Evolutionary conservation across 2,329 filamentous ascomycete genomes (phyloP), one percentile per base, ranked within the genome.

Genomic region (Colletotrichum costaricense): DNA sequence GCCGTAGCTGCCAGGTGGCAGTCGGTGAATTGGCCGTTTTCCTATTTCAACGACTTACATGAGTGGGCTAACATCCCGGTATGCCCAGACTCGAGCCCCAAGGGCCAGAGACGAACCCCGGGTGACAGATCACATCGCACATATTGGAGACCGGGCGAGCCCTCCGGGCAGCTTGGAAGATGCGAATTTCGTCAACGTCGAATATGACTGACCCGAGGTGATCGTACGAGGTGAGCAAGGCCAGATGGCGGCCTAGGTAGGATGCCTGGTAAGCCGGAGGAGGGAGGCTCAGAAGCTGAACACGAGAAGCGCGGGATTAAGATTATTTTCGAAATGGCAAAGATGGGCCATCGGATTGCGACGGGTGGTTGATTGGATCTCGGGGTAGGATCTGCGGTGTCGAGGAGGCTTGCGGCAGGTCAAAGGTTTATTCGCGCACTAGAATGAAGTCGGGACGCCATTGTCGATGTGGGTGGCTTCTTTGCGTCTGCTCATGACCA

Each of bases 11-110:
- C 58, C 69, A 69, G 58, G 24, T 64, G 69, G 66, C 67, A 70
- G 56, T 73, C 67, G 70, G 70, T 73, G 67, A 73, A 67, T 24
- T 28, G 24, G 46, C 9, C 63, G 19, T 24, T 60, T 69, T 69
- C 70, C 70, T 57, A 70, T 65, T 73, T 55, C 70, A 66, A 73
- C 70, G 58, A 73, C 67, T 59, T 60, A 73, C 70, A 73, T 73
- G 67, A 56, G 55, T 33, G 63, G 55, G 46, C 67, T 56, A n/a
- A 35, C 22, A 64, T 49, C 59, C 69, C 30, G 49, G 65, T 42
- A 24, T 42, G 46, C 42, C 62, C 67, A 49, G 42, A 49, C 42
- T 8, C 42, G 42, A 49, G 42, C 16, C 42, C 42, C 42, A 19
- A 63, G 49, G 60, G 55, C 38, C 57, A 72, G 55, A 56, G 22